Base-by-base conservation (phyloP, 768 basidiomycete species). In the Lactifluus rugatus region DNA sequence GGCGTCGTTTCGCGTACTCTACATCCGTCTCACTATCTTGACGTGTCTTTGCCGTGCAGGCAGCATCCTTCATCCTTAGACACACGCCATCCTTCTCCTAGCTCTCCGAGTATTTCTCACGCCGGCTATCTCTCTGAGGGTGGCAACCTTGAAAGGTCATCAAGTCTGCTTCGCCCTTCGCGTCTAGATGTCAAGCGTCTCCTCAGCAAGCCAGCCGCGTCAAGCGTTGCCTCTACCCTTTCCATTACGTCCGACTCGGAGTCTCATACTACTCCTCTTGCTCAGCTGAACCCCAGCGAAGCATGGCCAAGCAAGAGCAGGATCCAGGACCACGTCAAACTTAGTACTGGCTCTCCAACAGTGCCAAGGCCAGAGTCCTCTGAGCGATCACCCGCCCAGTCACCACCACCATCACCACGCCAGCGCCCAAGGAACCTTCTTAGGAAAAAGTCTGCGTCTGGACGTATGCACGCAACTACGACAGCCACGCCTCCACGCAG, bases 191-290 rank as follows among this genome's bases (percentile, higher is more conserved):
- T 64, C 50, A 64, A 64, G 44, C 61, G 63, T 45, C 52, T 64
- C 4, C 63, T 64, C 23, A 62, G 61, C 54, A 64, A 64, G 42
- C 63, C 63, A 3, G 63, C 63, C 1, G 61, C 57, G 21, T 57
- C 61, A 9, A 56, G 62, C 28, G 51, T 58, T 47, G 54, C 52
- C 36, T 64, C 63, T 1, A 56, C 37, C n/a, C 41, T 56, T 47
- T 64, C 63, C 45, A 54, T 58, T 31, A 45, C 63, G n/a, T 64
- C 63, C 19, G 63, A 60, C 47, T 53, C 63, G 4, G 63, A 62
- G 31, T 54, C 57, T 11, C 57, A 58, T 31, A 11, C 36, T 31
- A 1, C 16, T 19, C 34, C 48, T 23, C 54, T 48, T 37, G 23
- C 48, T 32, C 19, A 46, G 3, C 28, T 11, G 16, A 50, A 32